Base-by-base conservation (phyloP, 768 basidiomycete species). In the Russula sp. region DNA sequence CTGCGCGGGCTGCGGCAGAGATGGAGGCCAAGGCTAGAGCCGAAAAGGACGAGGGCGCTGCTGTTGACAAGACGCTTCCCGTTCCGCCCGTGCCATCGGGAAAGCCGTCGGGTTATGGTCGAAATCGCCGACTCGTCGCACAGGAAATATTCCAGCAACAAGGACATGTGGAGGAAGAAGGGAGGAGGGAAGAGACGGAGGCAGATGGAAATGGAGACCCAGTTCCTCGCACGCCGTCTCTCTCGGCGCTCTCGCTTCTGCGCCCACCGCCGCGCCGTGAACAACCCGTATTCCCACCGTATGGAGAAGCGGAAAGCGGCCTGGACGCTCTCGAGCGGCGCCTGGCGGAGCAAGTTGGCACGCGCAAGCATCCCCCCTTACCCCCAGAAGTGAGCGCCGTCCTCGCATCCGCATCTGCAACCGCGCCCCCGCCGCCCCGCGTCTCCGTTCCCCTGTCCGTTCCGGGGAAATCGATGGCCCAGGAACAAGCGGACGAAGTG, bases 321-420 rank as follows among this genome's bases (percentile, higher is more conserved):
- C 74, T 92, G 3, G 89, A 92, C 65, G 89, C 85, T 3, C 74
- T 92, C 7, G 89, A 92, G 70, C 77, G 82, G 53, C 77, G 84
- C 56, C 75, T 92, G 4, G 73, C 87, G 0, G 84, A 82, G 0
- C 84, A 91, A 68, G 89, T 91, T 7, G 89, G 89, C 34, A 91
- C 89, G 20, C 78, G 84, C 55, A 78, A 75, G 69, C 65, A 71
- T 0, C 73, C 76, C 18, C 49, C 58, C 3, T 68, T 71, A 32
- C 62, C 67, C 44, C 74, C 76, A 0, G 76, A 79, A 45, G 75
- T 77, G 8, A 72, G 77, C 49, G 65, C 70, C 39, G 70, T 78
- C 49, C 67, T 79, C 57, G 47, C 59, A 22, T 27, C 37, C 11
- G 13, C 9, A 22, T 39, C 59, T 31, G 27, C 18, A 14, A 32